Percentiles rank a stretch among this genome's conserved stretches.
Evolutionary conservation across 129 eudicot species (phyloP).

Genomic region (Flaveria trinervia): DNA sequence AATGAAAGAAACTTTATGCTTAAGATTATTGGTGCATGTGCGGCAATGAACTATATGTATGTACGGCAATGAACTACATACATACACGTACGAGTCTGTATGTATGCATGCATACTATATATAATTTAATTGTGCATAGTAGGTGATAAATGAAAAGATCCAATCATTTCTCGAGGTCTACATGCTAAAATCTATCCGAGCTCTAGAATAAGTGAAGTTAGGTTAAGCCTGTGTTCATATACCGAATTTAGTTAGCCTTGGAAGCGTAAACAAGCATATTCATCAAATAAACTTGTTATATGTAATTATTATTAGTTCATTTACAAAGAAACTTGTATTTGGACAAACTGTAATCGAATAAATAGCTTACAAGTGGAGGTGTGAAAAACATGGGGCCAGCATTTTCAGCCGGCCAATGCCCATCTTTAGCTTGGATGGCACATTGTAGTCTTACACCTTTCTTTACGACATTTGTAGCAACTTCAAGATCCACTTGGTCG

Average conservation of each 20-base stretch:
- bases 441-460: conserved; percentile 34
- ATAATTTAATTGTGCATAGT: no score
- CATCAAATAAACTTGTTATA: no score
- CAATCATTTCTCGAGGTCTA: neutral
- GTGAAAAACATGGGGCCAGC: conserved; percentile 44
- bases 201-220: neutral
- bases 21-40: neutral
- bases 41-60: no score
- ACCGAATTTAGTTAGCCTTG: no score
- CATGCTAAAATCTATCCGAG: neutral
- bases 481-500: conserved; percentile 23
- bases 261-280: no score
- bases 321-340: no score
- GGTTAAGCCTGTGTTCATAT: no score
- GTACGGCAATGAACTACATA: no score
- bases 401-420: conserved; percentile 46
- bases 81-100: no score
- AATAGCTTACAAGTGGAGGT: conserved; percentile 35
- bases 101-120: no score
- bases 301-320: no score
- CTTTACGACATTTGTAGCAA: conserved; percentile 25
- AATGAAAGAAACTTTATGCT: neutral
- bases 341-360: neutral
- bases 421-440: conserved; percentile 41
- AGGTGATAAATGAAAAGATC: no score